phyloP scores from a whole-genome alignment of 1,284 basidiomycete genomes.

The Leccinum pachyderme region DNA sequence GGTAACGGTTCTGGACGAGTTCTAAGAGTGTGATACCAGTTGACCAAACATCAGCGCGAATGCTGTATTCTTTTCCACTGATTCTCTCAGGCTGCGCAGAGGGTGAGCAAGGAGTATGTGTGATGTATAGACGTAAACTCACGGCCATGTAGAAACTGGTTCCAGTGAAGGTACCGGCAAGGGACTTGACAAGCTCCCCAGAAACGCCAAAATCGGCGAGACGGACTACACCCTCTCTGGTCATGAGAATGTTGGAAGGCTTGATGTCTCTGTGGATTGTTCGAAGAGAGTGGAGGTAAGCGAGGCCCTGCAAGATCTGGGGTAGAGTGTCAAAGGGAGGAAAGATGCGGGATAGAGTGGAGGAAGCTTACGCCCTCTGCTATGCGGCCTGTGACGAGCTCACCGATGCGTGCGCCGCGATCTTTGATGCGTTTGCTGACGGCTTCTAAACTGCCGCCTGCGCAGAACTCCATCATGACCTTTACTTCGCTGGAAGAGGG shows the following conservation, averaged over 20 bases:
- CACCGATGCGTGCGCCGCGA: constrained; percentile 79
- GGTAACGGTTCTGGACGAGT: constrained; percentile 92
- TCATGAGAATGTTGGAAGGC: constrained; percentile 92
- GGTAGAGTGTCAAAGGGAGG: constrained; percentile 15
- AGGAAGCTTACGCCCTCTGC: constrained; percentile 75
- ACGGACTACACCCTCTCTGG: constrained; percentile 85
- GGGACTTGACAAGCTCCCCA: constrained; percentile 88
- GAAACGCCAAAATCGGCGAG: constrained; percentile 97
- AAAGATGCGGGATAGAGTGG: constrained; percentile 4
- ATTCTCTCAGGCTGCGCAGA: constrained; percentile 83
- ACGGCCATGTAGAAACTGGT: constrained; percentile 98
- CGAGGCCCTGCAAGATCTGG: constrained; percentile 86
- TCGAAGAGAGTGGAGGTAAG: constrained; percentile 86
- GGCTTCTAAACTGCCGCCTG: constrained; percentile 86
- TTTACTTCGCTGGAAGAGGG: constrained; percentile 92
- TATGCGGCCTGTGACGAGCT: constrained; percentile 89
- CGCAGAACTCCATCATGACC: constrained; percentile 94
- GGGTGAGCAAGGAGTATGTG: constrained; percentile 7
- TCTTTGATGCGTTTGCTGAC: constrained; percentile 86
- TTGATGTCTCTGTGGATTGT: constrained; percentile 99
- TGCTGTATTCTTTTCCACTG: constrained; percentile 85
- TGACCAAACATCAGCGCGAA: constrained; percentile 98
- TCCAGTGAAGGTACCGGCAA: constrained; percentile 94
- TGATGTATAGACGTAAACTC: constrained; percentile 36
- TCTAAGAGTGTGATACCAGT: constrained; percentile 92